Evolutionary conservation across 176 grass and related monocot species (phyloP).

Genomic region (Areca catechu): DNA sequence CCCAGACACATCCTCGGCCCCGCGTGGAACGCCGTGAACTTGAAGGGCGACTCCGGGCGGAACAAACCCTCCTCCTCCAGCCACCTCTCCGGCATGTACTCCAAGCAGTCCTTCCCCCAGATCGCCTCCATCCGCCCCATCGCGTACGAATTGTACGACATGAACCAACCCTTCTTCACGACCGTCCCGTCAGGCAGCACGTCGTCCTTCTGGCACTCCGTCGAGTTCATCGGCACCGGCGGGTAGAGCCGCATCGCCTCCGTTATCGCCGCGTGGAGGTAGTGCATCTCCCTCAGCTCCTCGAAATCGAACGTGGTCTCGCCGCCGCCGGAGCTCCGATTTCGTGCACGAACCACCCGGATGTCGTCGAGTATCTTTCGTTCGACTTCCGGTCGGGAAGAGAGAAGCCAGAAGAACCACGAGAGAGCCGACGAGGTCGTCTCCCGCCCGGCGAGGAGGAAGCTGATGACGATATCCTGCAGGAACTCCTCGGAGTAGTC

Average conservation of each 20-base stretch:
- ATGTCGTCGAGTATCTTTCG: neutral
- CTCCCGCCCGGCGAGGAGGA: neutral
- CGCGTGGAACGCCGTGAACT: neutral
- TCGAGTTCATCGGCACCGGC: neutral
- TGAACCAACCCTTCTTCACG: constrained; percentile 6
- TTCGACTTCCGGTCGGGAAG: neutral
- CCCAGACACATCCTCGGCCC: constrained; percentile 16
- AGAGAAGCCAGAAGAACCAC: constrained; percentile 6
- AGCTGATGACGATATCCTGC: neutral
- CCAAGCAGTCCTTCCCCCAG: constrained; percentile 2
- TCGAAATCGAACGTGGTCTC: neutral
- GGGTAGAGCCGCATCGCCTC: constrained; percentile 2
- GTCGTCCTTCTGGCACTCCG: neutral
- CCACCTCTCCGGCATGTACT: constrained; percentile 11
- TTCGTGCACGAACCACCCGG: neutral
- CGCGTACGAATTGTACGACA: constrained; percentile 9
- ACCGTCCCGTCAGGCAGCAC: constrained; percentile 11
- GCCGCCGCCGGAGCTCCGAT: neutral
- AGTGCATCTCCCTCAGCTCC: constrained; percentile 6
- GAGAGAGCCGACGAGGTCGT: neutral
- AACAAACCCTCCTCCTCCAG: constrained; percentile 1
- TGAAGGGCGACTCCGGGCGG: neutral
- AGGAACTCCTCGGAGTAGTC: neutral
- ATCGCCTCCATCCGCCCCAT: constrained; percentile 4
- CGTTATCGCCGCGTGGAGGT: constrained; percentile 7